Percentiles rank a stretch among this genome's conserved stretches.
These are phyloP conservation scores for Auricularia heimuer DNA, from an alignment of 768 basidiomycete species.

Conservation along the genomic window DNA sequence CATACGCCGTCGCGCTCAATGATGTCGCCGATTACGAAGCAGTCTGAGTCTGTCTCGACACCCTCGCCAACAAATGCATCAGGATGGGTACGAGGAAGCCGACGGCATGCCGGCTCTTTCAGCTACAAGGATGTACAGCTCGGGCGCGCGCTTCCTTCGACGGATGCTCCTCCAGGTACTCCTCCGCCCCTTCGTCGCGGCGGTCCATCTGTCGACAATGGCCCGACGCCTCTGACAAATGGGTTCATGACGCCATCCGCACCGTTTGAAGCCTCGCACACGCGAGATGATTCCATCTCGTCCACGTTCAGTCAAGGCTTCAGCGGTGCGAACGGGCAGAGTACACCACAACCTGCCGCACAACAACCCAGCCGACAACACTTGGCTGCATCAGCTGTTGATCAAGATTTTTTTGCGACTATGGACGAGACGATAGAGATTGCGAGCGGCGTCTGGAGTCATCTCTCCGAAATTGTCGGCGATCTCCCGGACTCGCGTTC, in stretches of 20 bases:
- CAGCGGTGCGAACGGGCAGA: background rate
- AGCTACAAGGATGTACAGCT: constrained; percentile 86
- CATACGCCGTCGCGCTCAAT: constrained; percentile 20
- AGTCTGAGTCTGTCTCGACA: constrained; percentile 11
- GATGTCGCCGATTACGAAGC: constrained; percentile 22
- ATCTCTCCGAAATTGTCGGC: constrained; percentile 61
- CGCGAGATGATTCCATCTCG: constrained; percentile 31
- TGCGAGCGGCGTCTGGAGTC: constrained; percentile 73
- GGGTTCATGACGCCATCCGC: constrained; percentile 3
- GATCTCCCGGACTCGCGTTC: constrained; percentile 32
- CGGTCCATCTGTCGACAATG: constrained; percentile 14
- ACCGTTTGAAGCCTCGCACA: constrained; percentile 9
- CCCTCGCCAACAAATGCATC: constrained; percentile 15
- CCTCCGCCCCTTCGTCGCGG: constrained; percentile 33
- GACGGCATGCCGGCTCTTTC: constrained; percentile 91
- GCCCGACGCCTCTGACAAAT: constrained; percentile 4
- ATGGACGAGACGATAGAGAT: constrained; percentile 70
- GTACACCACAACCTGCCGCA: constrained; percentile 21
- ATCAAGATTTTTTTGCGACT: constrained; percentile 69
- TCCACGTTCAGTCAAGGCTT: constrained; percentile 11
- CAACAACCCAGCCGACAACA: constrained; percentile 27
- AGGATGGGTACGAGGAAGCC: constrained; percentile 44
- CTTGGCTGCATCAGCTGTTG: constrained; percentile 46
- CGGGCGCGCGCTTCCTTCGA: constrained; percentile 69
- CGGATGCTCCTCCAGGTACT: constrained; percentile 28